Base-by-base conservation (phyloP, 495 filamentous ascomycete species). In the Aspergillus heteromorphus region DNA sequence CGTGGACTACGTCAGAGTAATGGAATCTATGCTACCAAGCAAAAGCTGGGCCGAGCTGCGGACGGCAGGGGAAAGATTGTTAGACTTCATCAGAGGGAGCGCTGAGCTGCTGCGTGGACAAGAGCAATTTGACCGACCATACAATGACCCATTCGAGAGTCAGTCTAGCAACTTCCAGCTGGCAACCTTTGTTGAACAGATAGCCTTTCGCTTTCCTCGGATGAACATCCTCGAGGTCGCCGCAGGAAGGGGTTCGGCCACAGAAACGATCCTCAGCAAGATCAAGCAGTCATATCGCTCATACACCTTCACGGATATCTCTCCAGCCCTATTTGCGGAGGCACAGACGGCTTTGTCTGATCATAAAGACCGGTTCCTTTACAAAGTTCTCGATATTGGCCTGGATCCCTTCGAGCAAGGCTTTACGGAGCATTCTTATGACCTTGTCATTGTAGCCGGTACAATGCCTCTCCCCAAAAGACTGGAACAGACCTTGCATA, bases 221-320 rank as follows among this genome's bases (percentile, higher is more conserved):
- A 51, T 60, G 49, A 47, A 49, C 2, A 51, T 68, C 20, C 29
- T 68, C 2, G 63, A 68, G 34, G 54, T 68, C 7, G 59, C 55
- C 50, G 63, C 61, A 25, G 59, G 60, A 19, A 79, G 74, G 2
- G 75, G 75, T 5, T 66, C 64, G 10, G 62, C 73, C 6, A 79
- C 77, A 0, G 65, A 68, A 31, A 23, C 42, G 0, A 53, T 77
- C 13, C 40, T 70, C 1, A 31, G 42, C 42, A 16, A 42, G 8
- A 6, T 48, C 51, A 42, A 19, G 18, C 23, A 7, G 13, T 31
- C 45, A 20, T 63, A 48, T 27, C 49, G 42, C 1, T 63, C 67
- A 31, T 78, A 76, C 51, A 74, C 66, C 9, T 71, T 73, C 58
- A 79, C 76, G 7, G 75, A 79, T 53, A 68, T 78, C 27, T 75